Base-by-base conservation (phyloP, 2,329 filamentous ascomycete species). In the Calycina marina region DNA sequence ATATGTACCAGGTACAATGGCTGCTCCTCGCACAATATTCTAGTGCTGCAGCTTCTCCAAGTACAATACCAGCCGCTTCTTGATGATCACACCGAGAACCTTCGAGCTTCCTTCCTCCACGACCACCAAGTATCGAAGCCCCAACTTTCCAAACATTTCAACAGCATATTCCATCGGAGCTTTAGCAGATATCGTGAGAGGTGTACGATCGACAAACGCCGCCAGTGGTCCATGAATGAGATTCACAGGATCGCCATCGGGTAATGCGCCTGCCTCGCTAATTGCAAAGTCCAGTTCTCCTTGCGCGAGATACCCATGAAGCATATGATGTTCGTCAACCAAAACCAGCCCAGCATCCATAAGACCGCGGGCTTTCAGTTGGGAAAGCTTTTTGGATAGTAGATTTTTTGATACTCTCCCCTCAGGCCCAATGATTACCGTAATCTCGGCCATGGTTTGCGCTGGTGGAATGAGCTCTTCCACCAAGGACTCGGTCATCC, bases 81-180 rank as follows among this genome's bases (percentile, higher is more conserved):
- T 73, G 36, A 72, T 66, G 16, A 70, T 57, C 0, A 72, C 62
- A 0, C 69, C 67, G 3, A 67, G 50, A 28, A 70, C 48, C 39
- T 42, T 54, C 1, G 64, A 59, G 14, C 56, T 65, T 1, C 64
- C 63, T 37, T 68, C 62, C 39, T 67, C 64, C 2, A 62, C 57
- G 4, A 72, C 51, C 44, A 67, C 62, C 26, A 72, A 38, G 51
- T 71, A 59, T 36, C 67, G 51, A 40, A 72, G 40, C 0, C 68
- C 69, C 25, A 74, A 43, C 45, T 69, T 70, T 3, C 60, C 61
- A 53, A 73, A 72, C 60, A 73, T 65, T 49, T 72, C 69, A 1
- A 71, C 63, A 1, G 60, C 65, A 47, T 68, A 69, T 47, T 74
- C 69, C 43, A 73, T 56, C 6, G 68, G 68, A 26, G 68, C 65